Evolutionary conservation across 495 filamentous ascomycete species (phyloP).

Genomic region (Pseudoneurospora amorphoporcata): DNA sequence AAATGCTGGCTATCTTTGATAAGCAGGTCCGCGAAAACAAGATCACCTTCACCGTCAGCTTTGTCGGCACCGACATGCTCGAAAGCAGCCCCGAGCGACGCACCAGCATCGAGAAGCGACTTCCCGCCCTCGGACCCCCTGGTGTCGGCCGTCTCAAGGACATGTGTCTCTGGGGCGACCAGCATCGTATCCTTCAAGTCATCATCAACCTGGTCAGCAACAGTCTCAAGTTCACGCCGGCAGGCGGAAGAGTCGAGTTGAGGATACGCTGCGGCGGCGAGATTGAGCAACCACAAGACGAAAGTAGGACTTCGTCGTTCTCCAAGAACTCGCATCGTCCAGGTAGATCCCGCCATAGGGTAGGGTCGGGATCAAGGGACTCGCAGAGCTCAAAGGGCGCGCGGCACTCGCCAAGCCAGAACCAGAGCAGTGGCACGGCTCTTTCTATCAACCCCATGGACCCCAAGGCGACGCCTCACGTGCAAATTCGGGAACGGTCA

Average conservation of each 20-base stretch:
- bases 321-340: constrained; percentile 33
- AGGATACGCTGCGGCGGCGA: constrained; percentile 63
- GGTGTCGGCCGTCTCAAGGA: constrained; percentile 59
- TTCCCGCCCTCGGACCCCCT: constrained; percentile 43
- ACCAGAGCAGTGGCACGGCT: constrained; percentile 33
- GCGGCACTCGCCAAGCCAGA: constrained; percentile 10
- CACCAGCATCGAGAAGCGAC: constrained; percentile 26
- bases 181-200: constrained; percentile 78
- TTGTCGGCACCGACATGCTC: constrained; percentile 39
- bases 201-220: constrained; percentile 92
- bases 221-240: constrained; percentile 83
- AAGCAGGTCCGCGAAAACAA: constrained; percentile 73
- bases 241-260: constrained; percentile 61
- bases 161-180: constrained; percentile 76
- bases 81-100: constrained; percentile 25
- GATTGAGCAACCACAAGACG: constrained; percentile 25
- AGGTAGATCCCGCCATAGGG: constrained; percentile 30
- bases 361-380: constrained; percentile 39
- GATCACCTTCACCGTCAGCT: constrained; percentile 62
- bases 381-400: constrained; percentile 35
- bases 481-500: constrained; percentile 44
- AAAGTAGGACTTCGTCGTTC: constrained; percentile 40
- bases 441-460: constrained; percentile 49
- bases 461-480: constrained; percentile 38
- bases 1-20: constrained; percentile 75